phyloP scores from a whole-genome alignment of 768 basidiomycete species.

The Boletus subcaerulescens region DNA sequence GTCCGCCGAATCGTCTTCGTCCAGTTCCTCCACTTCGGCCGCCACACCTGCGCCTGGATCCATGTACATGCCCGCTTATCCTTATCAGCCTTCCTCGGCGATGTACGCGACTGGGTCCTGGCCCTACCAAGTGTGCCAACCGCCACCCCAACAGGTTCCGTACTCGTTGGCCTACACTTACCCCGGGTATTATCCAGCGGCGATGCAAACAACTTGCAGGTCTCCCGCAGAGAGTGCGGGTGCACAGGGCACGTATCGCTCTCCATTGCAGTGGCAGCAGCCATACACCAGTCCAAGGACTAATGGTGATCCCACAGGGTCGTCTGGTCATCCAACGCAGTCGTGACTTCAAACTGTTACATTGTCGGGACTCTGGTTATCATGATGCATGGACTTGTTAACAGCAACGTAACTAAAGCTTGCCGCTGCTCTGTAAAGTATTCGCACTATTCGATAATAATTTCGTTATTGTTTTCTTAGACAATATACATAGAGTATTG shows the following conservation, averaged over 20 bases:
- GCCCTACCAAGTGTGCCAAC: conserved; percentile 31
- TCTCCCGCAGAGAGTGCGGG: conserved; percentile 15
- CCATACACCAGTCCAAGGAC: conserved; percentile 38
- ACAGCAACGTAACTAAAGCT: conserved; percentile 4
- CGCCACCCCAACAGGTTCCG: conserved; percentile 12
- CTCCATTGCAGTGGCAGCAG: conserved; percentile 35
- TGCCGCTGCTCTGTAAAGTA: conserved; percentile 20
- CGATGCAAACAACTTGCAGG: conserved; percentile 7
- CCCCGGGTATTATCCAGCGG: conserved; percentile 24
- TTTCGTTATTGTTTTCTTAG: background rate
- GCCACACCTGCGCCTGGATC: conserved; percentile 18
- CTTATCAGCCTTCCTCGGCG: conserved; percentile 17
- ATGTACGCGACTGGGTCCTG: conserved; percentile 28
- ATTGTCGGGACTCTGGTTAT: background rate
- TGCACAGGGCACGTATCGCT: conserved; percentile 24
- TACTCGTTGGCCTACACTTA: conserved; percentile 21
- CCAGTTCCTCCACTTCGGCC: conserved; percentile 19
- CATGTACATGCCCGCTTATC: conserved; percentile 20
- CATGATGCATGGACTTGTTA: conserved; percentile 3
- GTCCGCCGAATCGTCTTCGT: conserved; percentile 14
- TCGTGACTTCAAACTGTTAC: background rate
- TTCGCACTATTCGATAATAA: conserved; percentile 13
- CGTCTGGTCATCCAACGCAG: conserved; percentile 16
- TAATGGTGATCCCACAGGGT: conserved; percentile 32
- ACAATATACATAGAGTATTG: background rate